These are phyloP conservation scores for Epichloe sibirici DNA, from an alignment of 2,329 filamentous ascomycete genomes.

Conservation along the genomic window DNA sequence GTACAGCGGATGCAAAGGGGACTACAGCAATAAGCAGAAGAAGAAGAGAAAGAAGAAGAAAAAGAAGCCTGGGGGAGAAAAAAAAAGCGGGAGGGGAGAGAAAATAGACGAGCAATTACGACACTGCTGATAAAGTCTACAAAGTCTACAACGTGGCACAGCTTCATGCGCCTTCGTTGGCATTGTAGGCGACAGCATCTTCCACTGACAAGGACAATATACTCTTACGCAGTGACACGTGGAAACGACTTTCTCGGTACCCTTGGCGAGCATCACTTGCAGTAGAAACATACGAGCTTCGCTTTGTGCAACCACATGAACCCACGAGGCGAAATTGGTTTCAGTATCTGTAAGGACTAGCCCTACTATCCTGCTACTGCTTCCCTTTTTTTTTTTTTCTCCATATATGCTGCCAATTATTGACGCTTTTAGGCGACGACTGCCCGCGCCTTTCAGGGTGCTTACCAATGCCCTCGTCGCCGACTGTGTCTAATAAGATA, in stretches of 20 bases:
- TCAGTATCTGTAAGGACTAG: neutral
- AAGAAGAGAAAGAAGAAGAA: neutral
- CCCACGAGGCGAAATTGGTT: neutral
- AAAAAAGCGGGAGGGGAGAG: neutral
- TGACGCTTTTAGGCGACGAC: neutral
- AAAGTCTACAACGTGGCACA: neutral
- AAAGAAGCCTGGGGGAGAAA: neutral
- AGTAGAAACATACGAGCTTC: neutral
- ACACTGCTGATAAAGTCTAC: neutral
- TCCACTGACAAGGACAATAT: neutral
- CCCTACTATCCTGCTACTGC: neutral
- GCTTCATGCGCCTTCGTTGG: neutral
- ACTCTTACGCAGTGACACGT: neutral
- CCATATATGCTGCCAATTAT: neutral
- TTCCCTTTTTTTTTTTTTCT: neutral
- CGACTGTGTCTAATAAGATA: neutral
- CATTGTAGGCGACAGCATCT: neutral
- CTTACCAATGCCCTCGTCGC: neutral
- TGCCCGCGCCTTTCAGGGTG: neutral
- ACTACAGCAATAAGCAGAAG: neutral
- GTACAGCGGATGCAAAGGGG: neutral
- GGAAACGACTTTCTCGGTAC: neutral
- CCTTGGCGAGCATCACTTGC: constrained; percentile 1
- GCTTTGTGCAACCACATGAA: neutral
- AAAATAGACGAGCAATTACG: neutral